Percentiles rank a stretch among this genome's conserved stretches.
These are phyloP conservation scores for Ophiocordyceps robertsii DNA, from an alignment of 2,329 filamentous ascomycete genomes.

Conservation along the genomic window DNA sequence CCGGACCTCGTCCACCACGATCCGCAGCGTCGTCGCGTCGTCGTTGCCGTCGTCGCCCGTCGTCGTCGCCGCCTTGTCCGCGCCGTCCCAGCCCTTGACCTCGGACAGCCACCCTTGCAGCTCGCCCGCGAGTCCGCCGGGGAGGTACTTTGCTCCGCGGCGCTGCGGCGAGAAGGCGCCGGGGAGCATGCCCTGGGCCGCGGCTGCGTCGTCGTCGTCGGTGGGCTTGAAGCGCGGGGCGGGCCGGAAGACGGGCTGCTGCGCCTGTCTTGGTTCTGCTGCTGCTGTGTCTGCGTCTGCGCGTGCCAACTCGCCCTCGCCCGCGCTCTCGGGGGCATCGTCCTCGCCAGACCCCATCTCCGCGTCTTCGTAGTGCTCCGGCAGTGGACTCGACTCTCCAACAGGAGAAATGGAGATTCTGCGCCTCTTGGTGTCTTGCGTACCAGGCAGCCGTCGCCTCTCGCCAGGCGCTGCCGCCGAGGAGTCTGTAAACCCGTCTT, in stretches of 20 bases:
- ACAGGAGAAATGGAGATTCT: slow-evolving; percentile 10
- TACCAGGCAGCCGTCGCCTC: neutral
- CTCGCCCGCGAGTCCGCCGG: slow-evolving; percentile 23
- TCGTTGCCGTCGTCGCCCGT: slow-evolving; percentile 1
- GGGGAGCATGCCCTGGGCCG: slow-evolving; percentile 9
- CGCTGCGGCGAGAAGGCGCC: slow-evolving; percentile 22
- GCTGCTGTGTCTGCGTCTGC: neutral
- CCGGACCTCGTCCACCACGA: slow-evolving; percentile 17
- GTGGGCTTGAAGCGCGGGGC: slow-evolving; percentile 25
- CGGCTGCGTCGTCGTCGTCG: slow-evolving; percentile 12
- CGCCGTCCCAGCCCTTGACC: slow-evolving; percentile 18
- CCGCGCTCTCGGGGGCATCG: neutral
- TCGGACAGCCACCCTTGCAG: slow-evolving; percentile 28
- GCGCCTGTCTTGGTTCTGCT: slow-evolving; percentile 1
- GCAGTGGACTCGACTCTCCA: slow-evolving; percentile 4
- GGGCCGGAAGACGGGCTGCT: slow-evolving; percentile 23
- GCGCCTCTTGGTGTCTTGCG: slow-evolving; percentile 5
- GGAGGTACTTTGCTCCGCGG: slow-evolving; percentile 19
- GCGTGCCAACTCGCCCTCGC: no score
- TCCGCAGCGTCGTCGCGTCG: slow-evolving; percentile 6
- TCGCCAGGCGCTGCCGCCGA: neutral
- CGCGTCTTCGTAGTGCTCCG: neutral
- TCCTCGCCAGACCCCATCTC: neutral
- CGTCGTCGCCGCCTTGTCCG: neutral
- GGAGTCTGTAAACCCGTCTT: neutral